Conservation (phyloP, 2,329 filamentous ascomycete genomes). For the Sclerotinia subarctica region DNA sequence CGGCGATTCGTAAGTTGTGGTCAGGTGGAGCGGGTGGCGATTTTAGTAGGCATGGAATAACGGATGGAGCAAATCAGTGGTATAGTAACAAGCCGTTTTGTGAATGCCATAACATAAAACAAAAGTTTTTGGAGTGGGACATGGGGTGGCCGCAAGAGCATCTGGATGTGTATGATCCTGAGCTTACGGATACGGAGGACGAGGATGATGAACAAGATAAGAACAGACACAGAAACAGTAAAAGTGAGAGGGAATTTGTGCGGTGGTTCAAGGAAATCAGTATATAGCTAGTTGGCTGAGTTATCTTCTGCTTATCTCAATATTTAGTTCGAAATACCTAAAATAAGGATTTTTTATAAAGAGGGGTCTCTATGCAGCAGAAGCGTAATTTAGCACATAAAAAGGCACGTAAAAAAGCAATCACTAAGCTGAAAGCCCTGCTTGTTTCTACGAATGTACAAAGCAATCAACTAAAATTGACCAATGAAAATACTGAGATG, state of each 20-base stretch:
- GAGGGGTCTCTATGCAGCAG: background rate
- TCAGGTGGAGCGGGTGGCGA: accelerated
- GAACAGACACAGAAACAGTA: background rate
- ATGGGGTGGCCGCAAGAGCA: background rate
- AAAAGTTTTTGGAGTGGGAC: accelerated
- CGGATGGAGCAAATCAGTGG: background rate
- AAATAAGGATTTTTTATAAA: background rate
- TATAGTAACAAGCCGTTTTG: background rate
- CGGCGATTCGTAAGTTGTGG: accelerated
- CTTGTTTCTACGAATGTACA: background rate
- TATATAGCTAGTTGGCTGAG: background rate
- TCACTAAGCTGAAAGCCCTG: too few relatives aligned
- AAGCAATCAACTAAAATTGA: background rate
- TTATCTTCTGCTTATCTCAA: background rate
- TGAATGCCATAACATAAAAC: background rate
- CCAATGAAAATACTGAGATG: too few relatives aligned
- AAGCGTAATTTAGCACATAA: too few relatives aligned
- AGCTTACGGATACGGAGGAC: background rate
- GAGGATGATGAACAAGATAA: background rate
- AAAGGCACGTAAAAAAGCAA: too few relatives aligned
- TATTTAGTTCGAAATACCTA: background rate
- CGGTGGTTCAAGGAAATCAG: background rate
- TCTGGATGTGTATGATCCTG: background rate
- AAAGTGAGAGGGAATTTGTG: background rate
- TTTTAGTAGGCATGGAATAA: background rate